These are phyloP conservation scores for Neodidymelliopsis sp. DNA, from an alignment of 2,329 filamentous ascomycete species.

Conservation along the genomic window DNA sequence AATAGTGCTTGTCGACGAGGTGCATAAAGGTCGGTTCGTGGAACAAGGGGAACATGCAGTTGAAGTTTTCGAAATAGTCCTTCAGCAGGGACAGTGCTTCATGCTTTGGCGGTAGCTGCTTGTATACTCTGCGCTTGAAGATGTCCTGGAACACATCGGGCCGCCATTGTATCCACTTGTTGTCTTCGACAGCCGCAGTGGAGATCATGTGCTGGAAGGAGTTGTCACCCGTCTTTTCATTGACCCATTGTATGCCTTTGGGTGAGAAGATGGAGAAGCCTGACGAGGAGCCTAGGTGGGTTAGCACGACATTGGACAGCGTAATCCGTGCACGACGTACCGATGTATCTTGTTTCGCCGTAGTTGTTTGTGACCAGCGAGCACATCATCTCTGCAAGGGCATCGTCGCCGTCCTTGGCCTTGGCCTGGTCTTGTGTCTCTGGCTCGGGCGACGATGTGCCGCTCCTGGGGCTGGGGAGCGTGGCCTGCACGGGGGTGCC, in stretches of 20 bases:
- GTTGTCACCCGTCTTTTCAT: slow-evolving; percentile 93
- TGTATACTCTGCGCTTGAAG: slow-evolving; percentile 84
- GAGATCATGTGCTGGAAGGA: slow-evolving; percentile 97
- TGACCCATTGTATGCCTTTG: slow-evolving; percentile 98
- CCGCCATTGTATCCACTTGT: slow-evolving; percentile 98
- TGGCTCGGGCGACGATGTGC: slow-evolving; percentile 60
- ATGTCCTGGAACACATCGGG: slow-evolving; percentile 96
- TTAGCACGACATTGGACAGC: slow-evolving; percentile 10
- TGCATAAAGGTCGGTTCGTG: slow-evolving; percentile 99
- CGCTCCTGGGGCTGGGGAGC: slow-evolving; percentile 59
- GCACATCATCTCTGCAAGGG: slow-evolving; percentile 98
- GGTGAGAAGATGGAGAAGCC: slow-evolving; percentile 99
- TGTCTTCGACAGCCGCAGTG: slow-evolving; percentile 83
- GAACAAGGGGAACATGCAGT: slow-evolving; percentile 97
- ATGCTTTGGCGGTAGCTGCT: slow-evolving; percentile 81
- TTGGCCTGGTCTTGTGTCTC: slow-evolving; percentile 52
- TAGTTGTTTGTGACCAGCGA: slow-evolving; percentile 93
- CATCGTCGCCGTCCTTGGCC: slow-evolving; percentile 82
- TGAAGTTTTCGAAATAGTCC: slow-evolving; percentile 98
- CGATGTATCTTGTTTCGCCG: slow-evolving; percentile 95
- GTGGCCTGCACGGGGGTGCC: slow-evolving; percentile 56
- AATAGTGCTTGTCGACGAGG: slow-evolving; percentile 92
- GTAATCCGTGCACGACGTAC: slow-evolving; percentile 57
- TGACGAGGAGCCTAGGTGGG: slow-evolving; percentile 80
- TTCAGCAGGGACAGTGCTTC: slow-evolving; percentile 87